A percentile compares a stretch with the other conserved stretches of the same genome.
Evolutionary conservation across 1,284 basidiomycete genomes (phyloP).

Genomic region (Macrocystidia cucumis): DNA sequence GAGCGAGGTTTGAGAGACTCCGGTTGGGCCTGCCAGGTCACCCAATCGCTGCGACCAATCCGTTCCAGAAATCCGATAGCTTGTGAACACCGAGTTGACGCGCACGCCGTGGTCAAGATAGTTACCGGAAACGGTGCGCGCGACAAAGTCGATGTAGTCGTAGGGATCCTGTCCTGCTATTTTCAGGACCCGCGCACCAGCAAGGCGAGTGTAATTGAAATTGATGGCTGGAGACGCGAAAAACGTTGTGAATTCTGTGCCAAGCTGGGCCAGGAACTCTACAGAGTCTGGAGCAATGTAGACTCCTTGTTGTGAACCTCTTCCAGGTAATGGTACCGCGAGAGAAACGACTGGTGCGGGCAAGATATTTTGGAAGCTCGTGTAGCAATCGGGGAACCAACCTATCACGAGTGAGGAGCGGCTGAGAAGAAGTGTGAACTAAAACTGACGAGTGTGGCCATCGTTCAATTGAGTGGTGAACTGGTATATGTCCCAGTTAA

Average conservation of each 20-base stretch:
- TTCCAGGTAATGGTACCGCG: too few species aligned
- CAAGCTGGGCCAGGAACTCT: conserved; percentile 39
- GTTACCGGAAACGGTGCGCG: conserved; percentile 51
- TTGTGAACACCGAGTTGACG: conserved; percentile 56
- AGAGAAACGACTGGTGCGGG: conserved; percentile 52
- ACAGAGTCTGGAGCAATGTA: conserved; percentile 51
- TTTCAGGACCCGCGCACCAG: conserved; percentile 47
- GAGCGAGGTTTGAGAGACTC: conserved; percentile 38
- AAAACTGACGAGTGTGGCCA: conserved; percentile 49
- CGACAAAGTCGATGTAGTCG: conserved; percentile 48
- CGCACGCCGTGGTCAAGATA: conserved; percentile 57
- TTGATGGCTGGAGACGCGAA: conserved; percentile 41
- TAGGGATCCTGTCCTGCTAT: conserved; percentile 50
- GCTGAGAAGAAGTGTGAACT: neutral
- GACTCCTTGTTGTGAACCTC: conserved; percentile 43
- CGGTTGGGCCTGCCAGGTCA: conserved; percentile 47
- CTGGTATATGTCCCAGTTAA: conserved; percentile 50
- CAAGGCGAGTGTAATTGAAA: conserved; percentile 53
- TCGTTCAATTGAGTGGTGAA: conserved; percentile 54
- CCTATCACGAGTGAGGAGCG: conserved; percentile 21
- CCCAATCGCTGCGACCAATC: conserved; percentile 50
- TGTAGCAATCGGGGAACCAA: conserved; percentile 55
- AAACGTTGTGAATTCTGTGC: conserved; percentile 37
- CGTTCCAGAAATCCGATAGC: conserved; percentile 42
- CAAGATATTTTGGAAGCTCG: conserved; percentile 46